Evolutionary conservation across 805 yeast species (phyloP), one percentile per base, ranked within the genome.

Genomic region (Maudiozyma saulgeensis): DNA sequence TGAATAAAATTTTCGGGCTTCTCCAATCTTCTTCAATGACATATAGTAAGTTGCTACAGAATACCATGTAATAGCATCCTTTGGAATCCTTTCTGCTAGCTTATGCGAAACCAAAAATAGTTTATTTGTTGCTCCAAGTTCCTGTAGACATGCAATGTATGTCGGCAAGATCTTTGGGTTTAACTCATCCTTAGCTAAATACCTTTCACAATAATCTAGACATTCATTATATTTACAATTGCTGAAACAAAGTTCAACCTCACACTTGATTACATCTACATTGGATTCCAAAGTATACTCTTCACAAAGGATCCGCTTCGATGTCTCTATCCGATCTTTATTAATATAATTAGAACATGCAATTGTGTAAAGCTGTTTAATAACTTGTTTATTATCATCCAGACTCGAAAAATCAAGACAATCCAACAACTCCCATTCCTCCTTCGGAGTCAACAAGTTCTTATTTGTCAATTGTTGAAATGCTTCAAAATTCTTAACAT

Each of bases 401-500:
- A 85, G 77, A 47, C 78, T 84, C 1, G 61, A 50, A 41, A 65
- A 65, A 42, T 84, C 78, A 62, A 88, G 87, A 28, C 75, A 63
- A 11, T 76, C 69, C 9, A 89, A 63, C 37, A 93, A 75, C 37
- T 83, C 87, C 93, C 95, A 86, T 67, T 89, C 95, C 60, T 91
- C 97, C 16, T 71, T 66, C 0, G 97, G 96, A 0, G 93, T 78
- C 67, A 91, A 69, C 57, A 88, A 74, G 59, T 82, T 83, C 56
- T 84, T 84, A 41, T 76, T 69, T 1, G 86, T 76, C 46, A 91
- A 74, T 61, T 85, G 89, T 57, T 86, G 79, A 63, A 88, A 88
- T 0, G 98, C 97, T 56, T 91, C 99, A 64, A 73, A 91, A 66
- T 97, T 93, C 64, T 89, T 87, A 7, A 86, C 89, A 65, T 91